Conservation (phyloP, 352 stramenopile species). For the Phytophthora syringae region DNA sequence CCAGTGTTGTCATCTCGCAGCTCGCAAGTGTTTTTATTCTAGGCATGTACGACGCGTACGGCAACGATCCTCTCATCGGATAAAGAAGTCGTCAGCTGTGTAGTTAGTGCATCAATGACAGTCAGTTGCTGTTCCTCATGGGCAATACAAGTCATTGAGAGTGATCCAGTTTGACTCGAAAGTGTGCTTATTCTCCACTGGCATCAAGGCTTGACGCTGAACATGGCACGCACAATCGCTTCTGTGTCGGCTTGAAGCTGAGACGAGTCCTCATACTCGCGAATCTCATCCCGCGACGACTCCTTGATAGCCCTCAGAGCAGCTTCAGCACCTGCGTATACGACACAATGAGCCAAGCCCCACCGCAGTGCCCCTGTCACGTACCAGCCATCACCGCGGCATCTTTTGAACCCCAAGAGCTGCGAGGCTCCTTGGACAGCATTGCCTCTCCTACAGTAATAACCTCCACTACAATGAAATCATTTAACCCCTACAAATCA, state of each 20-base stretch:
- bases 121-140: conserved; percentile 10
- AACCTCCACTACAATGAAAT: conserved; percentile 33
- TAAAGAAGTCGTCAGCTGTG: conserved; percentile 22
- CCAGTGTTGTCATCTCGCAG: conserved; percentile 57
- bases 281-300: conserved; percentile 26
- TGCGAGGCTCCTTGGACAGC: conserved; percentile 15
- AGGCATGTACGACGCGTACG: conserved; percentile 51
- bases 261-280: conserved; percentile 25
- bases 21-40: conserved; percentile 66
- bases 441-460: conserved; percentile 34
- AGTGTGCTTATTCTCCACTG: neutral
- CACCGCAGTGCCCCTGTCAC: neutral
- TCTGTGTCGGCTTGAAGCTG: conserved; percentile 40
- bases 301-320: conserved; percentile 33
- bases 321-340: conserved; percentile 28
- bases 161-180: conserved; percentile 12
- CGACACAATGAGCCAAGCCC: conserved; percentile 2
- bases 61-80: conserved; percentile 44
- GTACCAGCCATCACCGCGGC: conserved; percentile 32
- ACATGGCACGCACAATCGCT: conserved; percentile 36
- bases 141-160: conserved; percentile 18
- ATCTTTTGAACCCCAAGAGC: neutral
- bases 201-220: conserved; percentile 27
- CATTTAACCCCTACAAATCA: neutral
- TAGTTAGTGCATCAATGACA: conserved; percentile 30